These are phyloP conservation scores for Micractinium conductrix DNA, from an alignment of 139 green algal species.

Conservation along the genomic window DNA sequence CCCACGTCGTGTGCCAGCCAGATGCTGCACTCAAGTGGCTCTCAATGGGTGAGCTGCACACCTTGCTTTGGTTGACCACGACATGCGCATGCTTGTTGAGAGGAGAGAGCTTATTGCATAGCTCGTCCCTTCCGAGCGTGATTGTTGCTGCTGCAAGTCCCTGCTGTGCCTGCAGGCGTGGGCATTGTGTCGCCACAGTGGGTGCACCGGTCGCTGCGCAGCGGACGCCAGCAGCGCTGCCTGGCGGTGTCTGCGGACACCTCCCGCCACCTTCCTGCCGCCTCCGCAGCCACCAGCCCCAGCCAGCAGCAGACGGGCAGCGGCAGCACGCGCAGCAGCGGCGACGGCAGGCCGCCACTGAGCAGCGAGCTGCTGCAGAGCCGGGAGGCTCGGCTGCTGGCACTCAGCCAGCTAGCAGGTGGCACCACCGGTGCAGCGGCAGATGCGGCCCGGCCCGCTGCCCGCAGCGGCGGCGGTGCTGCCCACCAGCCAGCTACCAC, in stretches of 20 bases:
- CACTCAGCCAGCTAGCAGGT: conserved; percentile 5
- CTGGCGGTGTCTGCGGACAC: conserved; percentile 40
- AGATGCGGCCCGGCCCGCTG: neutral
- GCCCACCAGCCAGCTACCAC: neutral
- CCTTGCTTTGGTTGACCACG: neutral
- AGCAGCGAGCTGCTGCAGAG: conserved; percentile 27
- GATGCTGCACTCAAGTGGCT: conserved; percentile 41
- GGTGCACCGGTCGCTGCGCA: conserved; percentile 39
- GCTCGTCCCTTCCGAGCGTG: too few species aligned
- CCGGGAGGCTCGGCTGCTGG: neutral
- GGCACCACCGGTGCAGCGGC: neutral
- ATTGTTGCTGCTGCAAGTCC: neutral
- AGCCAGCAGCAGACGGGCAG: neutral
- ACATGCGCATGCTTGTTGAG: too few species aligned
- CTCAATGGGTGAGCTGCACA: conserved; percentile 35
- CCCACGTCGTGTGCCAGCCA: conserved; percentile 41
- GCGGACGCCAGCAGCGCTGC: conserved; percentile 41
- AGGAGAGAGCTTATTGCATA: neutral
- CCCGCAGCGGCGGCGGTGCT: neutral
- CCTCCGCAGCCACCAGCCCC: neutral
- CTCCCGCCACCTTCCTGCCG: conserved; percentile 29
- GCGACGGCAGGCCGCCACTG: neutral
- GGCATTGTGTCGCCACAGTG: conserved; percentile 49
- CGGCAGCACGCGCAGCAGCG: neutral
- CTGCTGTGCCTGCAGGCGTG: conserved; percentile 26